These are phyloP conservation scores for Neocallimastix lanati DNA, from an alignment of 192 early-diverging fungal species.

Conservation along the genomic window DNA sequence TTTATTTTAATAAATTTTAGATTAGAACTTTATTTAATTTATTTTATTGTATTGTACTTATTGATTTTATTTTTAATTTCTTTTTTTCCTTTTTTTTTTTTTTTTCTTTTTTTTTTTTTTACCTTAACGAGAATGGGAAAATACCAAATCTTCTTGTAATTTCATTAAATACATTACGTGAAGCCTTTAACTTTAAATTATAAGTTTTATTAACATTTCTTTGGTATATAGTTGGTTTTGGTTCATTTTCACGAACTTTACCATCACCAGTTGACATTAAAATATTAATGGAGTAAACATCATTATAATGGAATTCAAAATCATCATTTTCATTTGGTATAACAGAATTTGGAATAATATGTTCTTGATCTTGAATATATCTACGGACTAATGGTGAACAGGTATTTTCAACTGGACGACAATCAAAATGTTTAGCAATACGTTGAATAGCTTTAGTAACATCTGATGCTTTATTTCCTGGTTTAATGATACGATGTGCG, in stretches of 20 bases:
- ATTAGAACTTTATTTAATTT: too few species aligned
- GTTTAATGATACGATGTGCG: conserved; percentile 66
- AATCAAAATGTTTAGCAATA: conserved; percentile 39
- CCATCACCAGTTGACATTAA: conserved; percentile 47
- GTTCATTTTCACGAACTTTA: conserved; percentile 12
- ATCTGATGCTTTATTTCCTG: conserved; percentile 33
- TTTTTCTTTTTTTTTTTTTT: conserved; percentile 11
- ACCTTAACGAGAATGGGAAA: conserved; percentile 57
- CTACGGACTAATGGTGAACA: conserved; percentile 53
- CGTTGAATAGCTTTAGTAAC: conserved; percentile 36
- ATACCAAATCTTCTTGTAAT: conserved; percentile 40
- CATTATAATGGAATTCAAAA: conserved; percentile 48
- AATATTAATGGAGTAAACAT: conserved; percentile 54
- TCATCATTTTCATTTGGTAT: conserved; percentile 6
- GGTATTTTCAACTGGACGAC: conserved; percentile 46
- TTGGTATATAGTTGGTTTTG: conserved; percentile 41
- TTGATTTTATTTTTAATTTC: too few species aligned
- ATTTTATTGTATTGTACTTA: too few species aligned
- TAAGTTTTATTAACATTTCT: conserved; percentile 56
- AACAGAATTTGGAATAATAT: conserved; percentile 26
- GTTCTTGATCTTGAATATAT: conserved; percentile 47
- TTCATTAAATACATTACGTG: conserved; percentile 38
- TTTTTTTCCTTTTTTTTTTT: too few species aligned
- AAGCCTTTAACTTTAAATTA: conserved; percentile 47
- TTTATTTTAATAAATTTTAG: too few species aligned